These are phyloP conservation scores for Bryum argenteum DNA, from an alignment of 225 moss, liverwort and hornwort genomes.

Conservation along the genomic window DNA sequence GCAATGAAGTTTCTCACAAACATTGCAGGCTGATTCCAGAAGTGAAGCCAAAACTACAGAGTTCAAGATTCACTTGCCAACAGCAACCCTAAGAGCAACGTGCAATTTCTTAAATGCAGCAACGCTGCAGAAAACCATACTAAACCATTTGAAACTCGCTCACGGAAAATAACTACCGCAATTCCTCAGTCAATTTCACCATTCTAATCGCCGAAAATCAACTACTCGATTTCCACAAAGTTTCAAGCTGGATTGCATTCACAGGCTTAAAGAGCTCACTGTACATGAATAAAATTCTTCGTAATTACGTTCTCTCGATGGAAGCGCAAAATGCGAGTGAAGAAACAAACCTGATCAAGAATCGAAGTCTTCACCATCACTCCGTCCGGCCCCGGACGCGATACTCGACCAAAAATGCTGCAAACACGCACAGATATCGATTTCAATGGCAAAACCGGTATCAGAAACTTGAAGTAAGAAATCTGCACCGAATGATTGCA, in stretches of 20 bases:
- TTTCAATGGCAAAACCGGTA: too few relatives aligned
- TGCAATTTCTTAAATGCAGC: too few relatives aligned
- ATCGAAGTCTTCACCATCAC: background rate
- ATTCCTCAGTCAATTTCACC: background rate
- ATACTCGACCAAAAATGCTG: background rate
- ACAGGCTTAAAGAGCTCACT: slow-evolving; percentile 5
- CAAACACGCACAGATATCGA: background rate
- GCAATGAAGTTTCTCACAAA: too few relatives aligned
- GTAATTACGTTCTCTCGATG: background rate
- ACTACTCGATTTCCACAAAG: too few relatives aligned
- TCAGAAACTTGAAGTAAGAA: background rate
- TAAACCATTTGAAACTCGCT: background rate
- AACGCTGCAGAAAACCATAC: too few relatives aligned
- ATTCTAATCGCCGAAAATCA: background rate
- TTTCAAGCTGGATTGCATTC: background rate
- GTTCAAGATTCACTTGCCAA: too few relatives aligned
- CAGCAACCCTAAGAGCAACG: too few relatives aligned
- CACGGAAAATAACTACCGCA: background rate
- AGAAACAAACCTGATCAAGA: slow-evolving; percentile 18
- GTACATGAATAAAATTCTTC: background rate
- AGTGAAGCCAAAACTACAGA: too few relatives aligned
- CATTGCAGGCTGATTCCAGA: too few relatives aligned
- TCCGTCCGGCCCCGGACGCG: background rate
- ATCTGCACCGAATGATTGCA: background rate
- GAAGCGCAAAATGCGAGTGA: background rate